Evolutionary conservation across 805 yeast genomes (phyloP).

Genomic region (Clavispora phyllophila): DNA sequence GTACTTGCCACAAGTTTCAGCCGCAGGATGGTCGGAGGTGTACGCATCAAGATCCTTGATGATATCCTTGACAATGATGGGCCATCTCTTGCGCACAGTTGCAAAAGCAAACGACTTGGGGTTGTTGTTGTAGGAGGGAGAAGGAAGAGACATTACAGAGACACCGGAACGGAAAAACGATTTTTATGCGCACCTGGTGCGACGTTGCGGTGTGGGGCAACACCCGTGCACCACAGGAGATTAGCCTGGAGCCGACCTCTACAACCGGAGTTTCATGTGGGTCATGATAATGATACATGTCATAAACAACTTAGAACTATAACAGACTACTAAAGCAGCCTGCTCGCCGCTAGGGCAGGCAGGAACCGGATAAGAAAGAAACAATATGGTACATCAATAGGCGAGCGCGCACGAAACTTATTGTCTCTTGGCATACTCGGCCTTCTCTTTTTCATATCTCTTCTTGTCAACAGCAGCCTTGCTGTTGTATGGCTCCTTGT

Average conservation of each 20-base stretch:
- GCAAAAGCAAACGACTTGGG: constrained; percentile 73
- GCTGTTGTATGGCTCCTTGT: constrained; percentile 83
- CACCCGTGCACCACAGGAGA: constrained; percentile 3
- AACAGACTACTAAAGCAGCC: neutral
- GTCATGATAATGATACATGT: constrained; percentile 3
- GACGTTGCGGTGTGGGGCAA: too few species aligned
- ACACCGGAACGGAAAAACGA: too few species aligned
- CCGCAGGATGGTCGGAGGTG: constrained; percentile 6
- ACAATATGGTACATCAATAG: constrained; percentile 3
- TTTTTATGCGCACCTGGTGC: too few species aligned
- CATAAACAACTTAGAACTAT: constrained; percentile 4
- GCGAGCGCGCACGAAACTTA: constrained; percentile 4
- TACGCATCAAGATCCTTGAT: constrained; percentile 52
- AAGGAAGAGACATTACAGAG: constrained; percentile 40
- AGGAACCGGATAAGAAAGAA: neutral
- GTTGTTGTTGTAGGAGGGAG: constrained; percentile 60
- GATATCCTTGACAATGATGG: constrained; percentile 66
- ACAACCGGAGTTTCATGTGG: too few species aligned
- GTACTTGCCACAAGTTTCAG: constrained; percentile 49
- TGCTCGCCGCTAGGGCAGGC: neutral
- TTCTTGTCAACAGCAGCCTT: constrained; percentile 96
- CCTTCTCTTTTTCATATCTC: constrained; percentile 95
- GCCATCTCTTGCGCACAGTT: constrained; percentile 84
- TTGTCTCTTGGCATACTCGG: constrained; percentile 58
- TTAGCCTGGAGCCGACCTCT: too few species aligned